Evolutionary conservation across 2,329 filamentous ascomycete species (phyloP), one percentile per base, ranked within the genome.

Genomic region (Plectosphaerella sp.): DNA sequence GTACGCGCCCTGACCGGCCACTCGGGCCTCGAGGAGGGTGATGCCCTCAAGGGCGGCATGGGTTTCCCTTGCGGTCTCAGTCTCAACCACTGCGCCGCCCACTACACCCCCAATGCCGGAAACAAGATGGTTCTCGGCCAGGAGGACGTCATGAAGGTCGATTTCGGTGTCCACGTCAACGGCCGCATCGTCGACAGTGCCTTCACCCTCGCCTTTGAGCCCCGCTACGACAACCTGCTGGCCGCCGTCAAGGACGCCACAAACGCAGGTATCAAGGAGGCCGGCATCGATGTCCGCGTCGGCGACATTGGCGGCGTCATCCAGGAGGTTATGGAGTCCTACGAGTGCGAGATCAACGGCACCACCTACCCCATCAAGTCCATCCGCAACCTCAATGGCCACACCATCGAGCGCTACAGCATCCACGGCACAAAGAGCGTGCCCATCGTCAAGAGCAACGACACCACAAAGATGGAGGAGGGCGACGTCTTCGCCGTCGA

Each of bases 31-130:
- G 79, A 87, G 55, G 87, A 91, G 61, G 91, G 91, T 5, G 90
- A 95, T 62, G 86, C 84, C 50, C 73, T 92, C 57, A 82, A 84
- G 62, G 89, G 84, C 33, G 90, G 91, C 51, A 89, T 95, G 80
- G 91, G 89, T 4, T 96, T 96, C 72, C 91, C 91, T 5, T 91
- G 87, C 20, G 91, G 91, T 49, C 75, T 95, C 51, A 91, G 87
- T 66, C 77, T 94, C 59, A 92, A 96, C 72, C 84, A 94, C 66
- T 89, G 88, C 62, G 89, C 89, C 1, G 91, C 91, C 4, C 91
- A 95, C 72, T 95, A 88, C 69, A 92, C 87, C 8, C 91, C 91
- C 10, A 96, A 95, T 65, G 87, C 88, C 2, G 90, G 90, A 51
- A 94, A 94, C 71, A 89, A 91, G 66, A 80, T 87, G 61, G 71